Evolutionary conservation across 495 filamentous ascomycete genomes (phyloP), one percentile per base, ranked within the genome.

Genomic region (Clavariopsis aquatica): DNA sequence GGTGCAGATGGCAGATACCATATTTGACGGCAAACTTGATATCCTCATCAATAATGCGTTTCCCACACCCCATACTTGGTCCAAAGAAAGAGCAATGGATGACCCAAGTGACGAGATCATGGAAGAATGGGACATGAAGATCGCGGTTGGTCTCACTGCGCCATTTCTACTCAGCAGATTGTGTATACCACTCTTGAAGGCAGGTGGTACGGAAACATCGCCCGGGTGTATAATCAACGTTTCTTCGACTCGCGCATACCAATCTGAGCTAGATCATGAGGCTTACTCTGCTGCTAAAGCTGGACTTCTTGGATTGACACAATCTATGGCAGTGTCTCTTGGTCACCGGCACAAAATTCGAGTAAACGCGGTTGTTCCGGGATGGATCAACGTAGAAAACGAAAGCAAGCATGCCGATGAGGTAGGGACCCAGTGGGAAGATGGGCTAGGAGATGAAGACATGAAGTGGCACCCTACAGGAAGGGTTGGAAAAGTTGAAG

Each of bases 381-480:
- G 73, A n/a, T 72, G 73, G 73, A 72, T 75, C 38, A 51, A 73
- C 51, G 69, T 73, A 4, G 57, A 47, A 29, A 62, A 73, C 34
- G 71, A 75, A 62, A 70, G 57, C 27, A 65, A 70, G 57, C 23
- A 52, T 12, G 69, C 67, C 1, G 73, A 72, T 65, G 60, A 63
- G 62, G 31, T 22, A 17, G 69, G 64, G 6, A 67, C 27, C 49
- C 26, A 46, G n/a, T 71, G 63, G 68, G 71, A 70, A 46, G 71
- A 71, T 12, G 65, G 62, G 1, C 45, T 71, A 57, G 71, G 23
- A 4, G 46, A 62, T 19, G 66, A 68, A 27, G 72, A 74, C 65
- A 64, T 65, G 22, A 51, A 60, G 45, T 72, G 70, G 66, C 71
- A 75, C 62, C 62, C 65, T 34, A 62, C 69, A 17, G 68, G 70